Conservation (phyloP, 2,329 filamentous ascomycete species). For the Hypomyces rosellus region DNA sequence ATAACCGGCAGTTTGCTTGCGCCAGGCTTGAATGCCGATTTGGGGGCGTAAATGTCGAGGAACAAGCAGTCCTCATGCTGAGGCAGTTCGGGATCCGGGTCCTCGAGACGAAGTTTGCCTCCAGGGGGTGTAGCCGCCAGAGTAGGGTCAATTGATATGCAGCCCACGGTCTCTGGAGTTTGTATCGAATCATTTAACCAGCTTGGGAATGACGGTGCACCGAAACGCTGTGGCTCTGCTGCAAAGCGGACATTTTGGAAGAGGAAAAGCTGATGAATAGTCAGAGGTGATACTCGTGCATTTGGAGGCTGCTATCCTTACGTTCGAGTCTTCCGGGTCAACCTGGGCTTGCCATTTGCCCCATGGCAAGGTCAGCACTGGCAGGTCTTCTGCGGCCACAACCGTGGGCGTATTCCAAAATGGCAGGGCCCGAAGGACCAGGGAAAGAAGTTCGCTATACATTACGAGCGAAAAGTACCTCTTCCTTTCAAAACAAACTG, state of each 20-base stretch:
- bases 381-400: background rate
- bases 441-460: too few species aligned
- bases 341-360: background rate
- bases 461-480: too few species aligned
- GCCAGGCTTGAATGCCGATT: slow-evolving; percentile 30
- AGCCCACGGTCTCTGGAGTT: background rate
- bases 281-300: background rate
- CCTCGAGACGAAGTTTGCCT: background rate
- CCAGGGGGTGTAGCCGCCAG: slow-evolving; percentile 1
- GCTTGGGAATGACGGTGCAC: background rate
- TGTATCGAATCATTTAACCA: slow-evolving; percentile 1
- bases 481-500: too few species aligned
- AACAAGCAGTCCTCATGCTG: slow-evolving; percentile 42
- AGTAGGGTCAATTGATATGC: slow-evolving; percentile 2
- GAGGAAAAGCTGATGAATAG: slow-evolving; percentile 1
- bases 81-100: background rate
- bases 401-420: too few species aligned
- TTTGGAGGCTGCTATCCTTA: background rate
- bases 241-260: slow-evolving; percentile 13
- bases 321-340: background rate
- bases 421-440: background rate
- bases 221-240: slow-evolving; percentile 3
- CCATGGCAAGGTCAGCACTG: background rate
- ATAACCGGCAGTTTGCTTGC: slow-evolving; percentile 35
- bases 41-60: slow-evolving; percentile 43